Percentiles rank a stretch among this genome's conserved stretches.
These are phyloP conservation scores for Fusarium irregulare DNA, from an alignment of 2,329 filamentous ascomycete species.

Conservation along the genomic window DNA sequence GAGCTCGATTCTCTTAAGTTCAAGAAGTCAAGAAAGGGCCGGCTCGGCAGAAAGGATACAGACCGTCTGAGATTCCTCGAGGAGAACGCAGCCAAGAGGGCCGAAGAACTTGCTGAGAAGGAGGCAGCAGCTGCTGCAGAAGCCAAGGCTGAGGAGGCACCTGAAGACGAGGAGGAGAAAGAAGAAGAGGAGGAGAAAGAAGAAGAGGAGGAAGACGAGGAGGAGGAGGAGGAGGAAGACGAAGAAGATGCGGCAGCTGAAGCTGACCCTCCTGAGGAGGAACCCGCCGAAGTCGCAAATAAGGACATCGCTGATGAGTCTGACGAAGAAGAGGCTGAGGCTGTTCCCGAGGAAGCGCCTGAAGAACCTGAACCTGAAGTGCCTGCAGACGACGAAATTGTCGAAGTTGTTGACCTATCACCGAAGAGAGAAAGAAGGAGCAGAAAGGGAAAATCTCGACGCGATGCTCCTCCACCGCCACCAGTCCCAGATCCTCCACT, in stretches of 20 bases:
- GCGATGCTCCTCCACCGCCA: conserved; percentile 53
- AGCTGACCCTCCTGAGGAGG: conserved; percentile 25
- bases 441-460: conserved; percentile 55
- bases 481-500: conserved; percentile 60
- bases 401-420: conserved; percentile 64
- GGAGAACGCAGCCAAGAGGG: conserved; percentile 31
- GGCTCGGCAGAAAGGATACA: conserved; percentile 42
- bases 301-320: conserved; percentile 37
- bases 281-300: conserved; percentile 39
- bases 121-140: conserved; percentile 34
- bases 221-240: neutral
- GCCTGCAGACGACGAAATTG: conserved; percentile 34
- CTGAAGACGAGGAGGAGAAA: conserved; percentile 15
- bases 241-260: neutral
- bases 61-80: conserved; percentile 36
- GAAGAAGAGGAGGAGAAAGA: conserved; percentile 17
- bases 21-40: conserved; percentile 42
- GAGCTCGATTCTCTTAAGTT: conserved; percentile 32
- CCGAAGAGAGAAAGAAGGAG: conserved; percentile 59
- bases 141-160: conserved; percentile 10
- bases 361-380: conserved; percentile 46
- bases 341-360: conserved; percentile 44
- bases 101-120: conserved; percentile 39
- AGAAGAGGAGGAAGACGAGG: neutral
- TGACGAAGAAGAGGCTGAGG: conserved; percentile 48